Evolutionary conservation across 2,329 filamentous ascomycete species (phyloP).

Genomic region (Alternaria arborescens): DNA sequence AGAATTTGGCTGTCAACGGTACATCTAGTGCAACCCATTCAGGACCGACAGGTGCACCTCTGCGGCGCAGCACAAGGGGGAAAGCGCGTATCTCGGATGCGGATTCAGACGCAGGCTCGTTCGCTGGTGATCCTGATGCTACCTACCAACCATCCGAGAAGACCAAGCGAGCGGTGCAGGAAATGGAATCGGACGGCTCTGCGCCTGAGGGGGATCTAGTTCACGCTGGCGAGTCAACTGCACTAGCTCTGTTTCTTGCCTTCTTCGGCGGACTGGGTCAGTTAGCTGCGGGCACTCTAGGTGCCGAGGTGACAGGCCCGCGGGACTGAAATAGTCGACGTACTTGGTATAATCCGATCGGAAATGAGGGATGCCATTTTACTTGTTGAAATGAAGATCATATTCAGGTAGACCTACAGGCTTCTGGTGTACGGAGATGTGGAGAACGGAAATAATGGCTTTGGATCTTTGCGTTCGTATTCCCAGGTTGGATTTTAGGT

Average conservation of each 20-base stretch:
- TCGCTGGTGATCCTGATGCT: slow-evolving; percentile 29
- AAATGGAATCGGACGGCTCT: slow-evolving; percentile 45
- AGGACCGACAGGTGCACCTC: slow-evolving; percentile 17
- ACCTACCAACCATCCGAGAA: slow-evolving; percentile 37
- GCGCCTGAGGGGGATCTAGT: slow-evolving; percentile 35
- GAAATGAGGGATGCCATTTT: not conserved
- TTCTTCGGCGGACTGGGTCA: slow-evolving; percentile 48
- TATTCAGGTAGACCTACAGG: slow-evolving; percentile 1
- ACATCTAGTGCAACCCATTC: slow-evolving; percentile 15
- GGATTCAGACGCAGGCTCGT: slow-evolving; percentile 34
- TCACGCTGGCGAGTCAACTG: slow-evolving; percentile 47
- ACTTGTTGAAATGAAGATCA: not conserved
- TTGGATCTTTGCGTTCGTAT: slow-evolving; percentile 4
- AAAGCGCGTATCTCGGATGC: slow-evolving; percentile 23
- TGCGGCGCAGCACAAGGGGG: slow-evolving; percentile 33
- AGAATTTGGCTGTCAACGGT: slow-evolving; percentile 32
- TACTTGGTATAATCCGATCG: not conserved
- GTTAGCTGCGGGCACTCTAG: slow-evolving; percentile 44
- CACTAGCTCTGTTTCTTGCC: slow-evolving; percentile 44
- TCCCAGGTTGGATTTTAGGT: not conserved
- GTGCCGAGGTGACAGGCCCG: slow-evolving; percentile 45
- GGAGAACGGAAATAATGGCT: not conserved
- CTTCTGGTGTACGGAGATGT: slow-evolving; percentile 1
- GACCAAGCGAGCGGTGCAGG: slow-evolving; percentile 32
- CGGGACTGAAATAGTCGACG: slow-evolving; percentile 19